Evolutionary conservation across 352 stramenopile species (phyloP).

Genomic region (Phytophthora tubulina): DNA sequence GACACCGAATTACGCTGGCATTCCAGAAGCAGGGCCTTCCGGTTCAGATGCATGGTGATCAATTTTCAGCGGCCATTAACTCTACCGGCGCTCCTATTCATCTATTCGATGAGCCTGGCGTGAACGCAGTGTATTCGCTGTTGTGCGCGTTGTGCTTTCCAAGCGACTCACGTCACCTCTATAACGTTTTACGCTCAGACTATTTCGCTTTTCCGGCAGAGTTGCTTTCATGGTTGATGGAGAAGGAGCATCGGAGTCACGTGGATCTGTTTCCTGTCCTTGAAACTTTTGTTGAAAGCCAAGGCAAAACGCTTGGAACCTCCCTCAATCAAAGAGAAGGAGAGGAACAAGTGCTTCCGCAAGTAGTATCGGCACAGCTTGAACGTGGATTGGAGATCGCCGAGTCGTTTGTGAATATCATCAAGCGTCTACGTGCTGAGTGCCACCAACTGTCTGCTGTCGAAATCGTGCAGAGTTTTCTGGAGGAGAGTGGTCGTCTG

Average conservation of each 20-base stretch:
- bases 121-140: constrained; percentile 74
- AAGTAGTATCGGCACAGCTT: constrained; percentile 18
- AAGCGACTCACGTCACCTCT: constrained; percentile 77
- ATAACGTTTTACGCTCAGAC: constrained; percentile 80
- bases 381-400: constrained; percentile 43
- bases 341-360: constrained; percentile 13
- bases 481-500: constrained; percentile 61
- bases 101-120: constrained; percentile 69
- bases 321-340: constrained; percentile 21
- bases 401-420: constrained; percentile 49
- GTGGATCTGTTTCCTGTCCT: constrained; percentile 63
- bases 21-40: constrained; percentile 48
- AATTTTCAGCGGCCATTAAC: constrained; percentile 18
- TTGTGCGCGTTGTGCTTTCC: constrained; percentile 72
- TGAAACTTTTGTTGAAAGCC: constrained; percentile 54
- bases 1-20: constrained; percentile 44
- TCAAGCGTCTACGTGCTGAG: constrained; percentile 51
- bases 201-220: constrained; percentile 65
- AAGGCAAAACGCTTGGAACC: constrained; percentile 34
- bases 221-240: constrained; percentile 73
- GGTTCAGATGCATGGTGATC: constrained; percentile 22
- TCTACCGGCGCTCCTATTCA: constrained; percentile 32
- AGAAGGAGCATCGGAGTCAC: constrained; percentile 62
- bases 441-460: constrained; percentile 64
- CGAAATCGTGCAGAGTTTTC: constrained; percentile 72